Evolutionary conservation across 2,329 filamentous ascomycete genomes (phyloP).

Genomic region (Aureobasidium sp.): DNA sequence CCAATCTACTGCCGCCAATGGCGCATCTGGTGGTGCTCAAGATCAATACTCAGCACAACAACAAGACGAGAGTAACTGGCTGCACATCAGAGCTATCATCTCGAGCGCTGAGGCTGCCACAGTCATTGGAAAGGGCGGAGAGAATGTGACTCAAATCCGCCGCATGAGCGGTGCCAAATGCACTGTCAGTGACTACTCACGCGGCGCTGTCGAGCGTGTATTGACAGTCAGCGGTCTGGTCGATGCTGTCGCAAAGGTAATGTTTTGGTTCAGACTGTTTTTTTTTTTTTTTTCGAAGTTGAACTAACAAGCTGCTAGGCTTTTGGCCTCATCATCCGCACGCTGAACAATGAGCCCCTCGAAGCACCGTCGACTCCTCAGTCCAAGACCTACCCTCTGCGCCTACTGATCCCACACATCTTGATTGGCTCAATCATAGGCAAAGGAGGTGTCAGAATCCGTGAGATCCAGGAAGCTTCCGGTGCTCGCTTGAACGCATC

Average conservation of each 20-base stretch:
- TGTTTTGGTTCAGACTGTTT: conserved; percentile 18
- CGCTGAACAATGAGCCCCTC: conserved; percentile 92
- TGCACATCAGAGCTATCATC: conserved; percentile 94
- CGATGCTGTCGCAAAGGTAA: conserved; percentile 91
- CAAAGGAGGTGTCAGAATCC: conserved; percentile 90
- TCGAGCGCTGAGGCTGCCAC: conserved; percentile 96
- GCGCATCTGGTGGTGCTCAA: conserved; percentile 42
- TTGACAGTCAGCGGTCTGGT: conserved; percentile 94
- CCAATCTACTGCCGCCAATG: conserved; percentile 47
- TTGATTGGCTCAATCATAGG: conserved; percentile 98
- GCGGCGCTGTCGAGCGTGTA: conserved; percentile 94
- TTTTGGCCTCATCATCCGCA: conserved; percentile 96
- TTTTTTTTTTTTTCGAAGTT: not conserved
- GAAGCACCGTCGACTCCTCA: conserved; percentile 80
- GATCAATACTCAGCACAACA: conserved; percentile 28
- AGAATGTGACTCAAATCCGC: conserved; percentile 96
- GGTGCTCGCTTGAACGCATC: conserved; percentile 95
- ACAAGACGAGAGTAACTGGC: conserved; percentile 91
- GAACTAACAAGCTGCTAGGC: conserved; percentile 49
- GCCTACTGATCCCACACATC: conserved; percentile 90
- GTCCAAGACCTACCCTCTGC: conserved; percentile 95
- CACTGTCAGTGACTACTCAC: conserved; percentile 96
- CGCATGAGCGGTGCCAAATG: conserved; percentile 95
- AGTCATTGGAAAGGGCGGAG: conserved; percentile 95
- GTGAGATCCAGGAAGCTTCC: conserved; percentile 96